A percentile compares a stretch with the other conserved stretches of the same genome.
Conservation (phyloP, 2,329 filamentous ascomycete species). For the Microascus cirrosus region DNA sequence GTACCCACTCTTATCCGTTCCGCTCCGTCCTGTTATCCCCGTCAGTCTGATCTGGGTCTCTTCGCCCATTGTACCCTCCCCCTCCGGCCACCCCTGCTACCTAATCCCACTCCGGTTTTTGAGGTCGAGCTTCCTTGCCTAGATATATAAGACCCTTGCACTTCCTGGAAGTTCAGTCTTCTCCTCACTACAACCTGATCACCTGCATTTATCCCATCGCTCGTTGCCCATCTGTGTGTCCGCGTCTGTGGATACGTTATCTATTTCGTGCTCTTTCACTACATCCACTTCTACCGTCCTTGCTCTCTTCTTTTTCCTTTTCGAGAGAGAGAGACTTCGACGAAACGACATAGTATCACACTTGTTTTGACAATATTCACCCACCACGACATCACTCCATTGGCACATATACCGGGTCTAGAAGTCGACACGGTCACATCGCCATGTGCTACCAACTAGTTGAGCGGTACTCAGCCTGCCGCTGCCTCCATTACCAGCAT, state of each 20-base stretch:
- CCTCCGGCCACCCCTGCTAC: background rate
- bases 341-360: background rate
- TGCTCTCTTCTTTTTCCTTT: background rate
- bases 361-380: background rate
- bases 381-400: background rate
- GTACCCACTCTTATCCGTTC: slow-evolving; percentile 7
- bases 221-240: background rate
- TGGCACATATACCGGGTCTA: background rate
- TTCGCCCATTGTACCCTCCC: background rate
- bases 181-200: background rate
- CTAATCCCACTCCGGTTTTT: background rate
- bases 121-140: background rate
- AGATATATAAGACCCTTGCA: background rate
- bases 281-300: background rate
- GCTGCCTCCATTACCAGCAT: slow-evolving; percentile 81
- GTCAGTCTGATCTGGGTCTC: slow-evolving; percentile 10
- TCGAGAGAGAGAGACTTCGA: background rate
- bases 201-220: background rate
- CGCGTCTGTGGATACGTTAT: background rate
- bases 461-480: slow-evolving; percentile 77
- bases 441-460: slow-evolving; percentile 81
- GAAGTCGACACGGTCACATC: slow-evolving; percentile 6
- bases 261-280: background rate
- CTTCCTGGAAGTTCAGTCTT: slow-evolving; percentile 7
- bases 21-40: slow-evolving; percentile 10